These are phyloP conservation scores for Omphalea diandra DNA, from an alignment of 441 rosid species.

Conservation along the genomic window DNA sequence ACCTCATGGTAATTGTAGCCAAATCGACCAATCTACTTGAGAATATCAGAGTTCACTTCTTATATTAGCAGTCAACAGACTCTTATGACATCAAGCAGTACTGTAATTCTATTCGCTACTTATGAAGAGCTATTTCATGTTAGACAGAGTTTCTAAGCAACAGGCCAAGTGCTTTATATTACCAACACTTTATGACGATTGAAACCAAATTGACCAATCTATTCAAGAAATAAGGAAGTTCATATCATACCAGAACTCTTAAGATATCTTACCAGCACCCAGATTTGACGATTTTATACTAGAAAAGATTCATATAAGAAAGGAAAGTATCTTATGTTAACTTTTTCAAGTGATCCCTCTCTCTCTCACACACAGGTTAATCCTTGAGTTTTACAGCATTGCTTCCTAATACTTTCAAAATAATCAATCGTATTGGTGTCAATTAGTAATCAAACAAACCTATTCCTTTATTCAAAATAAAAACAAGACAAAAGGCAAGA, in stretches of 20 bases:
- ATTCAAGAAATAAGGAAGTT: neutral
- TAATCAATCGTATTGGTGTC: neutral
- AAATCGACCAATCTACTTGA: slow-evolving; percentile 2
- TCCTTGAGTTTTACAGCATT: neutral
- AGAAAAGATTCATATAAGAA: neutral
- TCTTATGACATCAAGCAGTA: too few relatives aligned
- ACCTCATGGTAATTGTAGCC: neutral
- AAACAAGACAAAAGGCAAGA: neutral
- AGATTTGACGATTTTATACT: neutral
- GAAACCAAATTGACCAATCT: slow-evolving; percentile 2
- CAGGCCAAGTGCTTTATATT: neutral
- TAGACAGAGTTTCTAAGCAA: neutral
- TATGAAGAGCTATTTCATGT: too few relatives aligned
- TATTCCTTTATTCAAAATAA: neutral
- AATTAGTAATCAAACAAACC: neutral
- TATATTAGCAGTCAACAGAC: too few relatives aligned
- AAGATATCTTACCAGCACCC: neutral
- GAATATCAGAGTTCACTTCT: too few relatives aligned
- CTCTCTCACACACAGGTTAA: neutral
- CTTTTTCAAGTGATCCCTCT: neutral
- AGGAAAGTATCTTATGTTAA: neutral
- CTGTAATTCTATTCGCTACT: too few relatives aligned
- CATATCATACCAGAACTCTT: neutral
- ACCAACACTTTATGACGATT: neutral
- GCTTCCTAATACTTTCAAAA: neutral